A percentile compares a stretch with the other conserved stretches of the same genome.
Conservation (phyloP, 2,329 filamentous ascomycete species). For the Pyricularia grisea region DNA sequence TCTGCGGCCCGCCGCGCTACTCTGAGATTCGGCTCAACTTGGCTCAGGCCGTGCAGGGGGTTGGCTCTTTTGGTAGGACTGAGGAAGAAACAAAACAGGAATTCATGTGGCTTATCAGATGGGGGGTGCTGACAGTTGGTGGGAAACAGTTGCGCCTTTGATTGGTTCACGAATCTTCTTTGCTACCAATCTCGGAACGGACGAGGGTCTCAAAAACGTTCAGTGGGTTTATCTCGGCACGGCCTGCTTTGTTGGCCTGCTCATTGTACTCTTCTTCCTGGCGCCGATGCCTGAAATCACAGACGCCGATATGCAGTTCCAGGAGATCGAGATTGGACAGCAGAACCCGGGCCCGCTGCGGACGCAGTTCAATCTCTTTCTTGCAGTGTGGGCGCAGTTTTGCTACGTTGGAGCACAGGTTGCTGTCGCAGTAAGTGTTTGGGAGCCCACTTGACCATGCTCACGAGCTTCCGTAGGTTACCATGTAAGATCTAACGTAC, state of each 20-base stretch:
- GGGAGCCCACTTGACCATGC: neutral
- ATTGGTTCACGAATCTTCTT: constrained; percentile 55
- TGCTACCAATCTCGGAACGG: constrained; percentile 37
- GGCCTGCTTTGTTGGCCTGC: constrained; percentile 46
- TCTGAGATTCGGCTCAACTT: constrained; percentile 49
- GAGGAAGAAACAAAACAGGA: neutral
- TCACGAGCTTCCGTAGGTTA: neutral
- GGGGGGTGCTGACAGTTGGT: neutral
- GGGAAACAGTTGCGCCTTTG: constrained; percentile 36
- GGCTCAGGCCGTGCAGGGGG: constrained; percentile 48
- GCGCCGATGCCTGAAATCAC: constrained; percentile 42
- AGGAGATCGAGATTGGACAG: constrained; percentile 32
- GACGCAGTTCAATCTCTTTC: constrained; percentile 52
- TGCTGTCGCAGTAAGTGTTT: constrained; percentile 34
- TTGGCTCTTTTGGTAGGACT: constrained; percentile 37
- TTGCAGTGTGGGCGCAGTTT: constrained; percentile 51
- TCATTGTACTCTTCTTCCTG: constrained; percentile 50
- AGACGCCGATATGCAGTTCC: constrained; percentile 50
- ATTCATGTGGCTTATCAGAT: neutral
- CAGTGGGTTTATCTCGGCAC: constrained; percentile 58
- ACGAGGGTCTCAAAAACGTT: constrained; percentile 44
- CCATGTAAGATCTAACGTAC: neutral
- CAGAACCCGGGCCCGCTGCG: constrained; percentile 38
- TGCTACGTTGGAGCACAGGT: constrained; percentile 54
- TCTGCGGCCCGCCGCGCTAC: constrained; percentile 50